phyloP scores from a whole-genome alignment of 352 stramenopile species.

The Phytophthora syringae region DNA sequence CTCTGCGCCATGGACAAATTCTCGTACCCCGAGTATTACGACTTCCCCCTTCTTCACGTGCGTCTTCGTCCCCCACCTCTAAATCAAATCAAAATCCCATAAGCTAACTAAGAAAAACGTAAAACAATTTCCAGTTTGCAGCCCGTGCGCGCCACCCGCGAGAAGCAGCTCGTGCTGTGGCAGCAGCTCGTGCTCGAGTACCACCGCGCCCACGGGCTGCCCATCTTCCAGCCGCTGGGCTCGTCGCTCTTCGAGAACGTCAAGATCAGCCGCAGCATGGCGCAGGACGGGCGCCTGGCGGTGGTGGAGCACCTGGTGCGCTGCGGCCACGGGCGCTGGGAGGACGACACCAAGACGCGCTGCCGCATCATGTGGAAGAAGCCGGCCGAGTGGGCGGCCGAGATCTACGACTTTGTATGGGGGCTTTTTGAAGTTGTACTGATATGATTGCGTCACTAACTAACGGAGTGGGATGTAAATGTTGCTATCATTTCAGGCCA shows the following conservation, averaged over 20 bases:
- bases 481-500: conserved; percentile 52
- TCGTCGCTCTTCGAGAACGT: conserved; percentile 84
- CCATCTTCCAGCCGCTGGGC: conserved; percentile 70
- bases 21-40: conserved; percentile 87
- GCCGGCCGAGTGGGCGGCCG: conserved; percentile 76
- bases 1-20: conserved; percentile 74
- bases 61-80: conserved; percentile 1
- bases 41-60: conserved; percentile 91
- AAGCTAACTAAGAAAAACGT: no score
- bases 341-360: conserved; percentile 81
- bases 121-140: no score
- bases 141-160: conserved; percentile 79
- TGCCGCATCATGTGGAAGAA: conserved; percentile 90
- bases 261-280: conserved; percentile 87
- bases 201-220: conserved; percentile 74
- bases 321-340: conserved; percentile 80
- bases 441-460: conserved; percentile 18
- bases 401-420: conserved; percentile 88
- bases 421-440: conserved; percentile 8
- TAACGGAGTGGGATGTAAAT: neutral
- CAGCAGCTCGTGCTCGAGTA: conserved; percentile 88
- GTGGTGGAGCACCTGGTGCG: conserved; percentile 81
- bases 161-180: conserved; percentile 90
- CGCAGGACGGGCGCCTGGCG: conserved; percentile 62
- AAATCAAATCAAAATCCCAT: no score